Evolutionary conservation across 202 grass and related monocot genomes (phyloP).

Genomic region (Bolboschoenoplectus hybrid): DNA sequence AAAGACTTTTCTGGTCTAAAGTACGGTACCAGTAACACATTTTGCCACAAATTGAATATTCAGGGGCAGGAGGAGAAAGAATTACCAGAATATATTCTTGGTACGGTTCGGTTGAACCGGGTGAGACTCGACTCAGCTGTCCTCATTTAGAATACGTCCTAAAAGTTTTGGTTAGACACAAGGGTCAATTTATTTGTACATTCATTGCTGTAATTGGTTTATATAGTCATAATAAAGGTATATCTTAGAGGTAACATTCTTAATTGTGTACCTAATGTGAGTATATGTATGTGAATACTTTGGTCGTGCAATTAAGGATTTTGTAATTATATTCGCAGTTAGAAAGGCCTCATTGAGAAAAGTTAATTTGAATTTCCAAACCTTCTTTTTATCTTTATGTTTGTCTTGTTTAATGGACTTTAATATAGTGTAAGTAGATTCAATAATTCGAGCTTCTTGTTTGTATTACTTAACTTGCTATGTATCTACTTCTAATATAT

Average conservation of each 20-base stretch:
- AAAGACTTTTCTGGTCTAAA: slow-evolving; percentile 2
- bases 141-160: slow-evolving; percentile 38
- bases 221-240: no score
- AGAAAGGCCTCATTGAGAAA: neutral
- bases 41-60: slow-evolving; percentile 37
- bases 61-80: slow-evolving; percentile 87
- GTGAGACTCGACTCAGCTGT: slow-evolving; percentile 61
- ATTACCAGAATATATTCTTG: slow-evolving; percentile 94
- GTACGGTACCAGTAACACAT: neutral
- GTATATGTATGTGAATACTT: neutral
- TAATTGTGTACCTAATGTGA: slow-evolving; percentile 10
- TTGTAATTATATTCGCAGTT: neutral
- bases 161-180: neutral
- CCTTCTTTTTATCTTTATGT: neutral
- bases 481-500: neutral
- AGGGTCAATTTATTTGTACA: slow-evolving; percentile 11
- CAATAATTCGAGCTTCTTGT: neutral
- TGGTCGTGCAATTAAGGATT: neutral
- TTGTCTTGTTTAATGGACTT: neutral
- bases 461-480: neutral
- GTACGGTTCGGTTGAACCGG: slow-evolving; percentile 77
- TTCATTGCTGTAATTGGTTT: neutral
- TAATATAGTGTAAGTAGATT: neutral
- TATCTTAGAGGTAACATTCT: neutral
- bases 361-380: neutral